These are phyloP conservation scores for Gastroboletus turbinatus DNA, from an alignment of 1,284 basidiomycete genomes.

Conservation along the genomic window DNA sequence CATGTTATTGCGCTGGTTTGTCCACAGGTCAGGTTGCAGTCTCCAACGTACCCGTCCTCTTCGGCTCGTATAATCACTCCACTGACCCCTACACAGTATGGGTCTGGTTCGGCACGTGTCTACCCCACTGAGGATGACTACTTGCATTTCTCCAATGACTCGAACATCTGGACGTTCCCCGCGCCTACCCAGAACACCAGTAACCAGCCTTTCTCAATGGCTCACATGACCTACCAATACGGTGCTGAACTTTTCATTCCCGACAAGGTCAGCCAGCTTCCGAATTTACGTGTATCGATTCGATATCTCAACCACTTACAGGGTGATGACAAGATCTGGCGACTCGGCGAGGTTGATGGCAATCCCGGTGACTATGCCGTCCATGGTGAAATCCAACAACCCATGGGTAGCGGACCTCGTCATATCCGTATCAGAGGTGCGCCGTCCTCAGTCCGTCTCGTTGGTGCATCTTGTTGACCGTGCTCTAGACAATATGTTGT, in stretches of 20 bases:
- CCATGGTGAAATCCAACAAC: conserved; percentile 62
- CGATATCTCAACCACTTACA: conserved; percentile 23
- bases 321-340: conserved; percentile 69
- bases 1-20: conserved; percentile 51
- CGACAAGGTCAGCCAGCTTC: conserved; percentile 50
- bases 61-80: background rate
- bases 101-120: conserved; percentile 56
- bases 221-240: conserved; percentile 61
- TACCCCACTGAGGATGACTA: conserved; percentile 45
- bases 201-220: conserved; percentile 47
- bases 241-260: conserved; percentile 57
- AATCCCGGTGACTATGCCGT: conserved; percentile 47
- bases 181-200: conserved; percentile 28
- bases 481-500: conserved; percentile 52
- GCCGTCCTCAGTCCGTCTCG: background rate
- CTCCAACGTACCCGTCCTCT: conserved; percentile 46
- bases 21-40: conserved; percentile 58
- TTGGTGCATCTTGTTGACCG: background rate
- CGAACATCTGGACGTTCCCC: conserved; percentile 54
- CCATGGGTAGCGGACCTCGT: conserved; percentile 59
- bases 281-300: background rate
- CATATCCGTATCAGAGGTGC: conserved; percentile 20
- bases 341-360: conserved; percentile 42
- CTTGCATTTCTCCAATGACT: conserved; percentile 42
- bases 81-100: conserved; percentile 43